phyloP scores from a whole-genome alignment of 2,329 filamentous ascomycete genomes.

The Paecilomyces fulvus region DNA sequence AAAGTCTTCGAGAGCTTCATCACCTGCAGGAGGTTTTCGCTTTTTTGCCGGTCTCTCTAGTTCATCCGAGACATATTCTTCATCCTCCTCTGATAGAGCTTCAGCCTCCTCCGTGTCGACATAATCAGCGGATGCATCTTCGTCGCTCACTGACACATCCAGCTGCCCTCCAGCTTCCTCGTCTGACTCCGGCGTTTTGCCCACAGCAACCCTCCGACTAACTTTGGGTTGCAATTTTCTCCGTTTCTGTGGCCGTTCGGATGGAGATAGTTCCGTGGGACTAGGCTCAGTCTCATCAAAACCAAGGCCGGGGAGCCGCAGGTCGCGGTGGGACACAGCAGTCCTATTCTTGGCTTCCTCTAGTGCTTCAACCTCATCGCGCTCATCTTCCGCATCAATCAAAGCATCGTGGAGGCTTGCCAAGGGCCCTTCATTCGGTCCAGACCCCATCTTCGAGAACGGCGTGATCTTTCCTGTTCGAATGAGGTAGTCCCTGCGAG shows the following conservation, averaged over 20 bases:
- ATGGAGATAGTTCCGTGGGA: slow-evolving; percentile 10
- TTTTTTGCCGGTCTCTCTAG: slow-evolving; percentile 22
- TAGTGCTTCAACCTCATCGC: slow-evolving; percentile 42
- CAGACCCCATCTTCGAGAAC: slow-evolving; percentile 68
- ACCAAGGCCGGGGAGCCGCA: slow-evolving; percentile 65
- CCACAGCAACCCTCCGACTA: background rate
- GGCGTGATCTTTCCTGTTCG: slow-evolving; percentile 96
- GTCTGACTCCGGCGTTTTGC: slow-evolving; percentile 4
- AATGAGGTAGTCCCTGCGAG: slow-evolving; percentile 79
- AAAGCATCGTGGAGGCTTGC: slow-evolving; percentile 69
- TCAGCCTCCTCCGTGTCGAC: slow-evolving; percentile 22
- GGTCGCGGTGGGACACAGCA: slow-evolving; percentile 60
- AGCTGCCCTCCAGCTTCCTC: slow-evolving; percentile 6
- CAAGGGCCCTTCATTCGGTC: slow-evolving; percentile 49
- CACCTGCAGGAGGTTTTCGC: slow-evolving; percentile 26
- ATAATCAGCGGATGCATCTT: slow-evolving; percentile 26
- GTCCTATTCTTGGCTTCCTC: slow-evolving; percentile 30
- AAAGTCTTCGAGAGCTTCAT: slow-evolving; percentile 45
- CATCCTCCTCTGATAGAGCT: slow-evolving; percentile 26
- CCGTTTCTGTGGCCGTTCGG: slow-evolving; percentile 22
- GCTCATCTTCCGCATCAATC: slow-evolving; percentile 70
- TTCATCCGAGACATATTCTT: slow-evolving; percentile 20
- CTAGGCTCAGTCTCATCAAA: slow-evolving; percentile 38
- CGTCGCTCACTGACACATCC: slow-evolving; percentile 15
- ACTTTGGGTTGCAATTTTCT: slow-evolving; percentile 20